Conservation (phyloP, 805 yeast species). For the Candida ipomoeae region DNA sequence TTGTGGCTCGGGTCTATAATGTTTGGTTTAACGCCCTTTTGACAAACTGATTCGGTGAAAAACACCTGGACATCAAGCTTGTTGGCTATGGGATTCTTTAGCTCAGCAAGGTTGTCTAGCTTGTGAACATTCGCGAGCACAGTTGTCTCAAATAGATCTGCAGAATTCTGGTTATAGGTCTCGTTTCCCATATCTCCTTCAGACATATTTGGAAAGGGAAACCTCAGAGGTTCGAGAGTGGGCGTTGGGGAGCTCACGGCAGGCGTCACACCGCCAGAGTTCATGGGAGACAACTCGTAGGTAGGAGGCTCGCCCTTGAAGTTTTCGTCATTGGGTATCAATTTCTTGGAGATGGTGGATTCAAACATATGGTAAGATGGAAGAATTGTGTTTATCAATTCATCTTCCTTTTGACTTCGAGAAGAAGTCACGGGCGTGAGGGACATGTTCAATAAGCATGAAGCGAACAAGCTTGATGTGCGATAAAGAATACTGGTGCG, state of each 20-base stretch:
- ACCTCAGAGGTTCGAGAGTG: conserved; percentile 6
- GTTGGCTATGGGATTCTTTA: conserved; percentile 18
- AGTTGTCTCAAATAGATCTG: conserved; percentile 34
- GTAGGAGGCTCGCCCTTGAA: conserved; percentile 39
- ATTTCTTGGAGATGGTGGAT: conserved; percentile 35
- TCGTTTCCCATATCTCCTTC: conserved; percentile 6
- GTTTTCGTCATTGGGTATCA: conserved; percentile 37
- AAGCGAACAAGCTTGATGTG: conserved; percentile 1
- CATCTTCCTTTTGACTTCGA: conserved; percentile 22
- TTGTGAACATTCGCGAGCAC: conserved; percentile 41
- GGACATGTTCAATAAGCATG: conserved; percentile 6
- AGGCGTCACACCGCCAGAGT: conserved; percentile 18
- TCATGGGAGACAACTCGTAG: conserved; percentile 23
- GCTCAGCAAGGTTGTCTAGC: conserved; percentile 29
- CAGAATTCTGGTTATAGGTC: conserved; percentile 13
- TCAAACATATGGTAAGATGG: conserved; percentile 45
- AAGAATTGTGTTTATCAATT: conserved; percentile 32
- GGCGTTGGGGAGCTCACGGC: conserved; percentile 3
- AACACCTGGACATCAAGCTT: conserved; percentile 29
- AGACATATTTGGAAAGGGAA: conserved; percentile 14
- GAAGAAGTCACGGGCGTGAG: conserved; percentile 6
- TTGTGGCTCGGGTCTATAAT: conserved; percentile 28
- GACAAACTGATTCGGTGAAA: conserved; percentile 38
- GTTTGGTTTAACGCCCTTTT: conserved; percentile 34
- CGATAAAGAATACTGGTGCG: background rate